These are phyloP conservation scores for Kazachstania sp. DNA, from an alignment of 1,139 yeast species.

Conservation along the genomic window DNA sequence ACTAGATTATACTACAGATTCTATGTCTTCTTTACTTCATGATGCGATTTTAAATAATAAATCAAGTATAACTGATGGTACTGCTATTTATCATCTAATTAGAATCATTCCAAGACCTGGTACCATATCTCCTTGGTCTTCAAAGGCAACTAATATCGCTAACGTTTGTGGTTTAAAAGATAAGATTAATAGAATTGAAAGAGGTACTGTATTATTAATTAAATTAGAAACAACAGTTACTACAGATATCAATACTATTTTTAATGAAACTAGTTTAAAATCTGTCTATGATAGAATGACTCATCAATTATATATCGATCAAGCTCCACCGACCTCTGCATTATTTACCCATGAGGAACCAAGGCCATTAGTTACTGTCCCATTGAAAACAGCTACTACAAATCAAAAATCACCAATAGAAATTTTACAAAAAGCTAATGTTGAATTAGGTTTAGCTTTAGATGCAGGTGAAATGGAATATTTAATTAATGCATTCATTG, in stretches of 20 bases:
- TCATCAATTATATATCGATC: conserved; percentile 52
- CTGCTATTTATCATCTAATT: conserved; percentile 51
- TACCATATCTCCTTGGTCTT: conserved; percentile 98
- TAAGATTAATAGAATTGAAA: conserved; percentile 73
- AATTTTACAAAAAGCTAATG: conserved; percentile 68
- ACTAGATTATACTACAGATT: conserved; percentile 43
- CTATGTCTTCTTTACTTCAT: conserved; percentile 41
- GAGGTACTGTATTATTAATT: conserved; percentile 73
- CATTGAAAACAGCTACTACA: conserved; percentile 36
- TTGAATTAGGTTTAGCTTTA: conserved; percentile 79
- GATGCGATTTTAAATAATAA: conserved; percentile 33
- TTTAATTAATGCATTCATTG: conserved; percentile 67
- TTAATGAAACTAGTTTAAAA: conserved; percentile 49
- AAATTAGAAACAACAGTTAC: conserved; percentile 49
- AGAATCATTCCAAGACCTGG: conserved; percentile 89
- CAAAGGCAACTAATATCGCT: conserved; percentile 94
- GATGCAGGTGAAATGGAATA: conserved; percentile 91
- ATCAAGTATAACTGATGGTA: conserved; percentile 28
- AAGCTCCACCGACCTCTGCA: conserved; percentile 57
- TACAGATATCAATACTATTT: conserved; percentile 50
- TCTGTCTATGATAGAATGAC: conserved; percentile 94
- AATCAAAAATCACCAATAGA: conserved; percentile 37
- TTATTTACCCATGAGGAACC: conserved; percentile 75
- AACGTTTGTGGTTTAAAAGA: conserved; percentile 75
- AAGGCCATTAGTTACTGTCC: conserved; percentile 75